These are phyloP conservation scores for Cucumis cinereus DNA, from an alignment of 306 rosid species.

Conservation along the genomic window DNA sequence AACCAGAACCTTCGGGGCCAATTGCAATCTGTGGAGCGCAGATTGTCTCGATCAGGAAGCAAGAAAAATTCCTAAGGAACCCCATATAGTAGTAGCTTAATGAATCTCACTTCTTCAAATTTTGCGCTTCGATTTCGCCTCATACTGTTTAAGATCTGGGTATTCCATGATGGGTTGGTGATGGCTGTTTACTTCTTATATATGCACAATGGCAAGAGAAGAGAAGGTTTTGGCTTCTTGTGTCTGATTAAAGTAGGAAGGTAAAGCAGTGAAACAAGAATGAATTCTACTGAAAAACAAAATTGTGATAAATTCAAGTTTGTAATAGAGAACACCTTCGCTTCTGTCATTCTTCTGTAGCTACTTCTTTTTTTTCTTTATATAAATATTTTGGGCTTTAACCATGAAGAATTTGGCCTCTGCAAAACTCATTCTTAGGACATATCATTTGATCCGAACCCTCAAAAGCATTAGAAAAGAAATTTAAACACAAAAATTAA, in stretches of 20 bases:
- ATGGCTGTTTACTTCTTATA: slow-evolving; percentile 14
- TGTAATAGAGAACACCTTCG: slow-evolving; percentile 16
- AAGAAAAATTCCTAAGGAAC: slow-evolving; percentile 56
- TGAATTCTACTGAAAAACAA: slow-evolving; percentile 26
- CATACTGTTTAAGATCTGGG: slow-evolving; percentile 7
- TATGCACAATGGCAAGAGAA: slow-evolving; percentile 21
- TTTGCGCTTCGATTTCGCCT: neutral
- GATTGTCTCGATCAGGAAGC: slow-evolving; percentile 45
- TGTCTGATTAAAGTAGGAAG: slow-evolving; percentile 11
- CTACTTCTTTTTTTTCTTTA: neutral
- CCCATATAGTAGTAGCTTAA: neutral
- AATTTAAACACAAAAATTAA: neutral
- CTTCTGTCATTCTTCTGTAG: neutral
- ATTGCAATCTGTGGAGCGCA: slow-evolving; percentile 44
- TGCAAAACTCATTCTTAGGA: neutral
- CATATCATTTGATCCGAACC: neutral
- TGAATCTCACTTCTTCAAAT: neutral
- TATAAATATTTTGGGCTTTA: neutral
- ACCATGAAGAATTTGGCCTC: slow-evolving; percentile 5
- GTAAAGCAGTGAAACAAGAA: slow-evolving; percentile 17
- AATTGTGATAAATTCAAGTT: slow-evolving; percentile 20
- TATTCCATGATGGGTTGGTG: slow-evolving; percentile 24
- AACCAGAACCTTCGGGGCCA: slow-evolving; percentile 58
- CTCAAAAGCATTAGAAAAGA: neutral
- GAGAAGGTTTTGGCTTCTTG: slow-evolving; percentile 21